Percentiles rank a stretch among this genome's conserved stretches.
Evolutionary conservation across 495 filamentous ascomycete genomes (phyloP).

Genomic region (Aspergillus funiculosus): DNA sequence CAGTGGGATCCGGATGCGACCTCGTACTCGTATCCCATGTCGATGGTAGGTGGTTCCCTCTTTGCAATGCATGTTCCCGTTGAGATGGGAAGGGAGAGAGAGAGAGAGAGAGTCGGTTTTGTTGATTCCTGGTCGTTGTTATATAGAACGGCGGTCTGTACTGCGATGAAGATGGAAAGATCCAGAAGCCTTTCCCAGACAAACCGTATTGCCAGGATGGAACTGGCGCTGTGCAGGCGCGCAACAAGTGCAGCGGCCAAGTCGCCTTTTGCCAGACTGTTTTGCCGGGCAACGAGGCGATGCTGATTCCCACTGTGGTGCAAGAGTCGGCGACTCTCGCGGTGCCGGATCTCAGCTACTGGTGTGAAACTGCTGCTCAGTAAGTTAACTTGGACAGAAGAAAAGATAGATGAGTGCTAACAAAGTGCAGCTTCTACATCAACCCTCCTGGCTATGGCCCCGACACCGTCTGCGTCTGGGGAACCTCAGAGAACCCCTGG

Average conservation of each 20-base stretch:
- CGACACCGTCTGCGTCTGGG: slow-evolving; percentile 66
- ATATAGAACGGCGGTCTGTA: slow-evolving; percentile 68
- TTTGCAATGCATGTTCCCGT: not conserved
- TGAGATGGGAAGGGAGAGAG: not conserved
- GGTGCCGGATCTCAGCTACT: slow-evolving; percentile 66
- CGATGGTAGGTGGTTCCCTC: slow-evolving; percentile 55
- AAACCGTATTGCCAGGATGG: slow-evolving; percentile 68
- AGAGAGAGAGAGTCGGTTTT: too few relatives aligned
- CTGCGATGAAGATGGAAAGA: slow-evolving; percentile 60
- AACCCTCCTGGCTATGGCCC: slow-evolving; percentile 63
- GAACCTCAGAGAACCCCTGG: slow-evolving; percentile 53
- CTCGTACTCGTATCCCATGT: slow-evolving; percentile 61
- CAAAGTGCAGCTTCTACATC: slow-evolving; percentile 60
- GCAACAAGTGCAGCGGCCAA: slow-evolving; percentile 55
- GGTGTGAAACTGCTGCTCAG: slow-evolving; percentile 70
- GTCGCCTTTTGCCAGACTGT: slow-evolving; percentile 82
- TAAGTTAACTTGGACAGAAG: slow-evolving; percentile 39
- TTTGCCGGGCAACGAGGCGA: slow-evolving; percentile 79
- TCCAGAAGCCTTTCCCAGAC: slow-evolving; percentile 65
- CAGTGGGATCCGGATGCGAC: slow-evolving; percentile 73
- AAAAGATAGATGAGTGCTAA: slow-evolving; percentile 11
- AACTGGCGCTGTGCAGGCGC: slow-evolving; percentile 55
- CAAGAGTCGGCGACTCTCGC: slow-evolving; percentile 50
- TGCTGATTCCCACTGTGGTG: slow-evolving; percentile 76
- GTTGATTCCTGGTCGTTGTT: not conserved